Evolutionary conservation across 73 alveolate species (phyloP).

Genomic region (Loxodes magnus): DNA sequence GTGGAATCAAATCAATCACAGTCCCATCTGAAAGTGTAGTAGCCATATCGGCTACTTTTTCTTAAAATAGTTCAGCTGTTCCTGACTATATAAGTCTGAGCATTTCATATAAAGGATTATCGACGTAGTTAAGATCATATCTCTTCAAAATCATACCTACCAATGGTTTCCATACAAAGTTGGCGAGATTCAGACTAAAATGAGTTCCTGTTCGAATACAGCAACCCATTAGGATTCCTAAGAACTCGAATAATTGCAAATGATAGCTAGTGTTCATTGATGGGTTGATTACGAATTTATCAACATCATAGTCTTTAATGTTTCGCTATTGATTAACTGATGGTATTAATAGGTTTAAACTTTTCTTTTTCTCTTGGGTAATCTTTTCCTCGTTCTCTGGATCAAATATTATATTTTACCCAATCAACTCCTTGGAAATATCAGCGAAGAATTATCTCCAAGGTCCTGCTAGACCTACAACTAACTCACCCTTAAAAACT

Average conservation of each 20-base stretch:
- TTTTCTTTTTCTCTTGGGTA: not conserved
- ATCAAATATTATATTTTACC: constrained; percentile 10
- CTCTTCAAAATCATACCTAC: constrained; percentile 75
- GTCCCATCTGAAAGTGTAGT: constrained; percentile 65
- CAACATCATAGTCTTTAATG: constrained; percentile 68
- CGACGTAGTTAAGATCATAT: constrained; percentile 83
- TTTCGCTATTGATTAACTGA: constrained; percentile 73
- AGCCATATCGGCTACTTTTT: constrained; percentile 54
- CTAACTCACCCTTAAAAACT: constrained; percentile 90
- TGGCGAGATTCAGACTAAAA: constrained; percentile 84
- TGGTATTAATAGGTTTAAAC: not conserved
- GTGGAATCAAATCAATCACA: constrained; percentile 48
- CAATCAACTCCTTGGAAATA: constrained; percentile 83
- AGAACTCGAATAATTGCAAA: constrained; percentile 76
- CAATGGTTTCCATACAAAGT: constrained; percentile 88
- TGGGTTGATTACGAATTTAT: constrained; percentile 81
- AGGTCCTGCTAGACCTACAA: constrained; percentile 97
- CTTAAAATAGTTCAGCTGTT: constrained; percentile 47
- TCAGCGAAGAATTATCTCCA: constrained; percentile 95
- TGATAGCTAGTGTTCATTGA: constrained; percentile 47
- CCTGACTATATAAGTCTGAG: constrained; percentile 56
- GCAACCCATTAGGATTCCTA: constrained; percentile 96
- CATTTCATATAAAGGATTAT: constrained; percentile 74
- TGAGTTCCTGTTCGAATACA: constrained; percentile 94
- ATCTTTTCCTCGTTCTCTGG: not conserved